A percentile compares a stretch with the other conserved stretches of the same genome.
These are phyloP conservation scores for Immersiporthe knoxdaviesiana DNA, from an alignment of 2,329 filamentous ascomycete genomes.

Conservation along the genomic window DNA sequence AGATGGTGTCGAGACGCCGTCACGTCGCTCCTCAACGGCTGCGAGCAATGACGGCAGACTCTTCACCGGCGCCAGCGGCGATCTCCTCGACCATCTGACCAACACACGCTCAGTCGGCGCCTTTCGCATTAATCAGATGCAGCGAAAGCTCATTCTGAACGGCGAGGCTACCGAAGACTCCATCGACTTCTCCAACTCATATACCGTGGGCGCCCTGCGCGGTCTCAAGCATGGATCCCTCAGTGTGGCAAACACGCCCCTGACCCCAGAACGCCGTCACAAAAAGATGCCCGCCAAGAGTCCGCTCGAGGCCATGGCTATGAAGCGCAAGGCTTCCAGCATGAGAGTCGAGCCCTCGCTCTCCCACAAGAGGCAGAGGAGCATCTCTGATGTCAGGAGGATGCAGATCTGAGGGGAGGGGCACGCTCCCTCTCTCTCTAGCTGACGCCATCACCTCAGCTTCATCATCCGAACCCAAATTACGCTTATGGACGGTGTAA, in stretches of 20 bases:
- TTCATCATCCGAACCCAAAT: conserved; percentile 33
- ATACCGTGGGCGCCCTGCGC: conserved; percentile 62
- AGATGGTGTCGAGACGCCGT: conserved; percentile 55
- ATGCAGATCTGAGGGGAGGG: conserved; percentile 37
- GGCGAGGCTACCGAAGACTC: conserved; percentile 65
- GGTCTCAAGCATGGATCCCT: conserved; percentile 69
- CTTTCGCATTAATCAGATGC: conserved; percentile 72
- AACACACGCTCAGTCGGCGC: conserved; percentile 70
- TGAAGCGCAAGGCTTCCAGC: conserved; percentile 60
- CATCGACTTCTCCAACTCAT: conserved; percentile 62
- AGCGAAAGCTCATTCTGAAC: conserved; percentile 62
- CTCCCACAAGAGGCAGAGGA: conserved; percentile 61
- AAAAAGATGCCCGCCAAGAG: conserved; percentile 54
- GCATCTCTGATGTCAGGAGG: conserved; percentile 59
- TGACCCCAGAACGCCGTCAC: conserved; percentile 67
- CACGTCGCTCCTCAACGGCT: conserved; percentile 44
- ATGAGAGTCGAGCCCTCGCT: conserved; percentile 39
- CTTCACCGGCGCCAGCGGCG: conserved; percentile 47
- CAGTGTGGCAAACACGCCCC: conserved; percentile 66
- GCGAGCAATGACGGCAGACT: conserved; percentile 50
- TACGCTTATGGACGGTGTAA: conserved; percentile 53
- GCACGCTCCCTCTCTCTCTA: background rate
- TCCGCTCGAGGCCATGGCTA: conserved; percentile 51
- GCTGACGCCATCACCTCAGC: background rate
- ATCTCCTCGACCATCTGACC: conserved; percentile 68